These are phyloP conservation scores for Podospora pseudoanserina DNA, from an alignment of 495 filamentous ascomycete species.

Conservation along the genomic window DNA sequence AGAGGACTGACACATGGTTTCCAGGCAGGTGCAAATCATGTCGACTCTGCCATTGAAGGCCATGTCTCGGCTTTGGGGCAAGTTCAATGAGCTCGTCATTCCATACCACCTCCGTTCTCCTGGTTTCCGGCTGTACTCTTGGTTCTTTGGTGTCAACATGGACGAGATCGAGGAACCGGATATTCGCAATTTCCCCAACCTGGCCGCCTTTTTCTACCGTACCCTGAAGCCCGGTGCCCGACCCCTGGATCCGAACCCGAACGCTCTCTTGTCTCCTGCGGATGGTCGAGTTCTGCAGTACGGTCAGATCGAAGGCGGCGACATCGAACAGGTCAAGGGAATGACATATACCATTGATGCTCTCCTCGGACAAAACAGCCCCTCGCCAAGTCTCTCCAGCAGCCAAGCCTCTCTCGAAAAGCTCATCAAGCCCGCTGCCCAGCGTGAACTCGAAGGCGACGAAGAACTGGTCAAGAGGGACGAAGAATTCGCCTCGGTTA, in stretches of 20 bases:
- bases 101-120: conserved; percentile 87
- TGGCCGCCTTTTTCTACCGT: conserved; percentile 97
- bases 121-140: conserved; percentile 93
- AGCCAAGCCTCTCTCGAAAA: conserved; percentile 22
- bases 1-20: conserved; percentile 9
- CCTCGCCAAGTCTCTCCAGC: conserved; percentile 40
- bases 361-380: conserved; percentile 66
- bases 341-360: conserved; percentile 97
- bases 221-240: conserved; percentile 83
- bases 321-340: conserved; percentile 98
- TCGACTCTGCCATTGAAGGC: conserved; percentile 93
- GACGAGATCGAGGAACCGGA: conserved; percentile 83
- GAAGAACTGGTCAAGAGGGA: conserved; percentile 69
- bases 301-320: conserved; percentile 82
- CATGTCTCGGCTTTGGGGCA: conserved; percentile 87
- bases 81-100: conserved; percentile 88
- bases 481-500: conserved; percentile 91
- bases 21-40: conserved; percentile 91
- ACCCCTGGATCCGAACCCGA: conserved; percentile 77
- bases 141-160: conserved; percentile 88
- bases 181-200: conserved; percentile 83
- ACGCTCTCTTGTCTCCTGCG: conserved; percentile 76
- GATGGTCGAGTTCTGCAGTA: conserved; percentile 91
- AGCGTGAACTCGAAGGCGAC: conserved; percentile 35
- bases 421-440: conserved; percentile 8